Evolutionary conservation across 202 grass and related monocot species (phyloP).

Genomic region (Carex arenaria): DNA sequence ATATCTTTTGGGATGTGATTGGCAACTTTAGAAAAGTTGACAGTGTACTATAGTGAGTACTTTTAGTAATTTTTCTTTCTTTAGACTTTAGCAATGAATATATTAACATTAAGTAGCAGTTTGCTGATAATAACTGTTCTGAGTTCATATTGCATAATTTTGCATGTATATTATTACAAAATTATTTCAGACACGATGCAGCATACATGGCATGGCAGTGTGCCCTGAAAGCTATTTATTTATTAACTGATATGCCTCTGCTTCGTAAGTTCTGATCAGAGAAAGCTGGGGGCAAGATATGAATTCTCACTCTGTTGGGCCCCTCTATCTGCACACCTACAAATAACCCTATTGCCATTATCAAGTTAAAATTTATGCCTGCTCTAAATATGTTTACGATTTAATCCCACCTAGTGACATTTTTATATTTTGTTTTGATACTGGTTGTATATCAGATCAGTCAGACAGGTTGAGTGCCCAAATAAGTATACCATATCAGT

Average conservation of each 20-base stretch:
- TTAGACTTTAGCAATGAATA: not conserved
- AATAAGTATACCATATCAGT: not conserved
- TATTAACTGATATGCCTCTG: not conserved
- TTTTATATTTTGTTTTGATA: not conserved
- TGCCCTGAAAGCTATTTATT: not conserved
- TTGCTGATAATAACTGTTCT: not conserved
- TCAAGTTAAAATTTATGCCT: not conserved
- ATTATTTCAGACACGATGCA: not conserved
- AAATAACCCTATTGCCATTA: not conserved
- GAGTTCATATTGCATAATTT: not conserved
- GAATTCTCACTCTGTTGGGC: slow-evolving; percentile 2
- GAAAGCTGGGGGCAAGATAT: not conserved
- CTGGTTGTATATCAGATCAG: not conserved
- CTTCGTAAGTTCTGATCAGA: not conserved
- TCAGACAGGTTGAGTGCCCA: not conserved
- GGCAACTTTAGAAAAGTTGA: not conserved
- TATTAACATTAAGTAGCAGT: not conserved
- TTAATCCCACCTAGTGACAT: not conserved
- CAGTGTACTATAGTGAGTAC: slow-evolving; percentile 2
- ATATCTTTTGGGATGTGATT: not conserved
- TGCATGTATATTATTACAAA: not conserved
- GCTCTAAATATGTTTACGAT: not conserved
- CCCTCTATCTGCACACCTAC: slow-evolving; percentile 30
- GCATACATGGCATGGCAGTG: not conserved
- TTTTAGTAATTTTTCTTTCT: slow-evolving; percentile 1